phyloP scores from a whole-genome alignment of 2,329 filamentous ascomycete genomes.

The Aspergillus glaucus region DNA sequence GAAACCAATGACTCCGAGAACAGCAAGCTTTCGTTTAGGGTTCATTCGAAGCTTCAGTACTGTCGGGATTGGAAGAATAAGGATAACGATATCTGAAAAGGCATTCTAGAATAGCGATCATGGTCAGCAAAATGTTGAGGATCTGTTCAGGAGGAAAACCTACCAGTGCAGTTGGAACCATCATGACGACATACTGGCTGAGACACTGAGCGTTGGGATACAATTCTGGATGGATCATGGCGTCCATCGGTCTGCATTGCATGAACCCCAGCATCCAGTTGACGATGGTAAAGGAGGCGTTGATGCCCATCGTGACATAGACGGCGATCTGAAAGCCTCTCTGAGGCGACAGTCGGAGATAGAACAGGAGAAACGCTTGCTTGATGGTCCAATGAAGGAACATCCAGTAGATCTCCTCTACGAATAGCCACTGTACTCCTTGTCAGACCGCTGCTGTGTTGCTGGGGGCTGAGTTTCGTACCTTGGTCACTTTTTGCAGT shows the following conservation, averaged over 20 bases:
- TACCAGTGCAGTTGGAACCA: not conserved
- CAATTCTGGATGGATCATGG: not conserved
- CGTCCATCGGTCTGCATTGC: not conserved
- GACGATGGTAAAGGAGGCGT: not conserved
- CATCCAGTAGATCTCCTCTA: slow-evolving; percentile 7
- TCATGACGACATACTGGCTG: not conserved
- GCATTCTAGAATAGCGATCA: not conserved
- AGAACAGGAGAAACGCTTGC: slow-evolving; percentile 6
- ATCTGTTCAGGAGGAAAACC: not conserved
- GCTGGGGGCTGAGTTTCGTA: not conserved
- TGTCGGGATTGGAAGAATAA: not conserved
- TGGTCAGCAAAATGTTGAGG: not conserved
- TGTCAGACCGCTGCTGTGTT: not conserved
- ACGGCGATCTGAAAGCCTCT: not conserved
- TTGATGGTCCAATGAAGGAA: slow-evolving; percentile 7
- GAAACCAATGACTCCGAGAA: not conserved
- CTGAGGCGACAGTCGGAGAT: slow-evolving; percentile 4
- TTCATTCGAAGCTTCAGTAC: not conserved
- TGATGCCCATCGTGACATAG: not conserved
- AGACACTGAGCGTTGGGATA: not conserved
- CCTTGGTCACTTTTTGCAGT: not conserved
- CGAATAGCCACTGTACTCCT: slow-evolving; percentile 4
- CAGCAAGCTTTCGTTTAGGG: not conserved
- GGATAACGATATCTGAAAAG: not conserved
- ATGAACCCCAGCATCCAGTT: not conserved